Percentiles rank a stretch among this genome's conserved stretches.
These are phyloP conservation scores for Torulaspora maleeae DNA, from an alignment of 805 yeast species.

Conservation along the genomic window DNA sequence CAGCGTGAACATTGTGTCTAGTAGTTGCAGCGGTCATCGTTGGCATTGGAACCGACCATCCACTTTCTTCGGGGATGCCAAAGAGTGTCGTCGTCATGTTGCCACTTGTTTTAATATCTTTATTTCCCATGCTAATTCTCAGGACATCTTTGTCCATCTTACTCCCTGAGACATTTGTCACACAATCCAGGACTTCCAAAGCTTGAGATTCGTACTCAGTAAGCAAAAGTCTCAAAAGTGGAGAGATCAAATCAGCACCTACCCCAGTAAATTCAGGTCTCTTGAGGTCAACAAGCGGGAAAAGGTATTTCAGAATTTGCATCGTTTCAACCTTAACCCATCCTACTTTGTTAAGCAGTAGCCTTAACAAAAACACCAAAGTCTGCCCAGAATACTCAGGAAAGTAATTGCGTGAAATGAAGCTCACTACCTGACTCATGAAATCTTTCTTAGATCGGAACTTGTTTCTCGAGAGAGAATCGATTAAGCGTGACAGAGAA, in stretches of 20 bases:
- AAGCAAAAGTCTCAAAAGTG: conserved; percentile 68
- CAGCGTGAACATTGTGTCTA: conserved; percentile 91
- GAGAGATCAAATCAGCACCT: conserved; percentile 93
- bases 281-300: conserved; percentile 73
- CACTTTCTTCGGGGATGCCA: conserved; percentile 86
- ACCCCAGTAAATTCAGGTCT: conserved; percentile 78
- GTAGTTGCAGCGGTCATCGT: conserved; percentile 84
- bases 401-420: conserved; percentile 64
- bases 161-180: conserved; percentile 80
- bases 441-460: conserved; percentile 92
- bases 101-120: conserved; percentile 70
- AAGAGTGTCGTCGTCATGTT: conserved; percentile 84
- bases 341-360: conserved; percentile 65
- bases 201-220: conserved; percentile 90
- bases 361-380: conserved; percentile 69
- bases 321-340: conserved; percentile 83
- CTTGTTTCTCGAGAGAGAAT: conserved; percentile 68
- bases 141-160: conserved; percentile 87
- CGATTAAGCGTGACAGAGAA: conserved; percentile 63
- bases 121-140: conserved; percentile 85
- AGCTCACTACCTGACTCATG: conserved; percentile 69
- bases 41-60: conserved; percentile 98
- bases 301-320: conserved; percentile 64
- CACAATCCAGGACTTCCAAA: conserved; percentile 81
- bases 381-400: conserved; percentile 70